A percentile compares a stretch with the other conserved stretches of the same genome.
Evolutionary conservation across 1,284 basidiomycete species (phyloP).

Genomic region (Hypsizygus ulmarius): DNA sequence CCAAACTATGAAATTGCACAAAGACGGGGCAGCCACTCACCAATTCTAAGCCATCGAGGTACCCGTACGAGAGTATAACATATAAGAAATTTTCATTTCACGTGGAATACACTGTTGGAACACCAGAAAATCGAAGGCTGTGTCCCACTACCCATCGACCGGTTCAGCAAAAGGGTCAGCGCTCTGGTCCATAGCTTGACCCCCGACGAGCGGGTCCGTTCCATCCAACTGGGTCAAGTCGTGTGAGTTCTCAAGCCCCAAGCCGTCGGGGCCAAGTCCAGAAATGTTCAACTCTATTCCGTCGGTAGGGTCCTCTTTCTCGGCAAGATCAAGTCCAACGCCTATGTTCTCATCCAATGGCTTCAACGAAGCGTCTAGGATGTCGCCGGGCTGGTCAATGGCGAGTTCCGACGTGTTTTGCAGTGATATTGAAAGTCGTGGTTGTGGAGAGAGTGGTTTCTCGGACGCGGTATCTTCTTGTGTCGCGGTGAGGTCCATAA

Average conservation of each 20-base stretch:
- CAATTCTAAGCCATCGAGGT: background rate
- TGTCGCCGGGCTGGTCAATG: constrained; percentile 32
- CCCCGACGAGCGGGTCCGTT: constrained; percentile 54
- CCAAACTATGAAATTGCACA: background rate
- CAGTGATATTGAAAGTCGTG: constrained; percentile 42
- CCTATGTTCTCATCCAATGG: constrained; percentile 43
- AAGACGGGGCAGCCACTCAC: background rate
- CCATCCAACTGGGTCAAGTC: constrained; percentile 54
- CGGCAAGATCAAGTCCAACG: constrained; percentile 30
- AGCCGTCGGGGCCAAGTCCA: constrained; percentile 60
- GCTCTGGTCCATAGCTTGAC: constrained; percentile 55
- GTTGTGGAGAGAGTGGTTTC: constrained; percentile 64
- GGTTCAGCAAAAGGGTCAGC: constrained; percentile 53
- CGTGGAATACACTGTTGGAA: background rate
- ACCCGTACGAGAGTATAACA: background rate
- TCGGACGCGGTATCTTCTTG: constrained; percentile 48
- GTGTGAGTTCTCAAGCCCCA: constrained; percentile 51
- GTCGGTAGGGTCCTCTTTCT: constrained; percentile 28
- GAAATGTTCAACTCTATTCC: constrained; percentile 56
- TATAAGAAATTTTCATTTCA: no score
- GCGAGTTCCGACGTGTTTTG: constrained; percentile 31
- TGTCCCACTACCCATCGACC: constrained; percentile 15
- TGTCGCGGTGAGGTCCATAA: constrained; percentile 23
- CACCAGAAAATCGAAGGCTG: background rate
- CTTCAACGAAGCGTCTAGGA: constrained; percentile 48